phyloP scores from a whole-genome alignment of 2,329 filamentous ascomycete genomes.

The Hymenoscyphus occultus region DNA sequence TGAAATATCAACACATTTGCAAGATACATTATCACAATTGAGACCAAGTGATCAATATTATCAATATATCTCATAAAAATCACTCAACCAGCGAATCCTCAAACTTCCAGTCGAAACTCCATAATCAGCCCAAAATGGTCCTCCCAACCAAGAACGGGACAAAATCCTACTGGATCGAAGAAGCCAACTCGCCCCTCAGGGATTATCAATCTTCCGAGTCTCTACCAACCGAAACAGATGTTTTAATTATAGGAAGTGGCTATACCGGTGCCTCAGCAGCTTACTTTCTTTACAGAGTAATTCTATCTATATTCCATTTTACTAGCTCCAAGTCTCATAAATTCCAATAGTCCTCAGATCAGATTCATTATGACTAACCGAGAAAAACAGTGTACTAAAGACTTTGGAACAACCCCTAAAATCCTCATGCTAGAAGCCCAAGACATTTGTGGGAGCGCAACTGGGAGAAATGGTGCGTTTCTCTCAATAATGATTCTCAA shows the following conservation, averaged over 20 bases:
- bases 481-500: not conserved
- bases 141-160: constrained; percentile 15
- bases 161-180: constrained; percentile 22
- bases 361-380: not conserved
- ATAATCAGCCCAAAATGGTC: not conserved
- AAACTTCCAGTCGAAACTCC: not conserved
- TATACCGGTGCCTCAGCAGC: constrained; percentile 20
- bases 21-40: too few relatives aligned
- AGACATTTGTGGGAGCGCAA: constrained; percentile 44
- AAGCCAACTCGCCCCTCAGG: constrained; percentile 15
- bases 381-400: constrained; percentile 23
- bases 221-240: constrained; percentile 20
- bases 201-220: constrained; percentile 17
- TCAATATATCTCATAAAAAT: not conserved
- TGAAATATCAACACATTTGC: not conserved
- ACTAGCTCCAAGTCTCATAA: not conserved
- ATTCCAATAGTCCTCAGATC: not conserved
- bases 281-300: constrained; percentile 26
- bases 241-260: constrained; percentile 24
- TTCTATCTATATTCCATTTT: not conserved
- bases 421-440: constrained; percentile 42
- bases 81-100: not conserved
- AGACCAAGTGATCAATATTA: not conserved
- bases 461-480: constrained; percentile 37
- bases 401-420: constrained; percentile 22